Base-by-base conservation (phyloP, 805 yeast species). In the Metschnikowia drakensbergensis region DNA sequence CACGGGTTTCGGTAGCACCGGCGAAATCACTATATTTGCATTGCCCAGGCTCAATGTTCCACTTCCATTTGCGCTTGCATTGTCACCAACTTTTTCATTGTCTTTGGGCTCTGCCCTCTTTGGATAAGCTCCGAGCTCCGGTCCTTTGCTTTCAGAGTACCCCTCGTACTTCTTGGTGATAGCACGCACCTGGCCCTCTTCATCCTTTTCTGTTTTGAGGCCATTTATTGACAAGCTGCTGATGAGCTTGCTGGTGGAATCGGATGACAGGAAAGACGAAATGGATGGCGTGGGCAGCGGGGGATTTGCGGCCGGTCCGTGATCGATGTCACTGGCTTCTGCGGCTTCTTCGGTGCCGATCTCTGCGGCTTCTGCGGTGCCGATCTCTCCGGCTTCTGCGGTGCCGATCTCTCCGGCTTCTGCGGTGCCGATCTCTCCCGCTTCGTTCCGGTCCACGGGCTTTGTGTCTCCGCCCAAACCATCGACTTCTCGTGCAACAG, bases 221-320 rank as follows among this genome's bases (percentile, higher is more conserved):
- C 37, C 47, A 23, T 44, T 48, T 31, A 42, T 38, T 5, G 58
- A 54, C 30, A 55, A 51, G 30, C 51, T 52, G 22, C 39, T 45
- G 36, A 55, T 52, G 30, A 55, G 48, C 22, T 46, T 45, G 23
- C 48, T 42, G 8, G 59, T 55, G 33, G 59, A 55, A 4, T 52
- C 59, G 9, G 54, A 47, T 10, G 57, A 52, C 54, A 48, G 53
- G 6, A 54, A 23, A 3, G 59, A 54, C 6, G 57, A 52, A 6
- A 42, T 28, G 17, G 17, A 17, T 2, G 58, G 49, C 6, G 43
- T 22, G 6, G 43, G 43, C 43, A 40, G 43, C 26, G 36, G 23
- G 3, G 43, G 36, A 17, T 17, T 28, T 28, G 30, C 30, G 6
- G 6, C 30, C 8, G 8, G 30, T 28, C 30, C 30, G 8, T 28